Percentiles rank a stretch among this genome's conserved stretches.
These are phyloP conservation scores for Lupinus albus DNA, from an alignment of 306 rosid species.

Conservation along the genomic window DNA sequence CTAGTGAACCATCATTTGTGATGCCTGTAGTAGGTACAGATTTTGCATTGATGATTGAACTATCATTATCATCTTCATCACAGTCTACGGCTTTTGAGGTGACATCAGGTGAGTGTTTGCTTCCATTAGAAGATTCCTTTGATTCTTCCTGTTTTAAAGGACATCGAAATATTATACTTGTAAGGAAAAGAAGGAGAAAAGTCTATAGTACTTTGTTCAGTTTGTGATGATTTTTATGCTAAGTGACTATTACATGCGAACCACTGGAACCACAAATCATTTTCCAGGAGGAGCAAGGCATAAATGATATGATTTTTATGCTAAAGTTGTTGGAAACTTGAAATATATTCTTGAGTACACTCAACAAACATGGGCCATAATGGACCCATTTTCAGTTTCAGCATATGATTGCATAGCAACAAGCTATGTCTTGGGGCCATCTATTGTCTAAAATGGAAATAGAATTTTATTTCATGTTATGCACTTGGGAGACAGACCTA, in stretches of 20 bases:
- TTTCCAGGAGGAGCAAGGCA: neutral
- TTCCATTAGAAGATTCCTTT: constrained; percentile 68
- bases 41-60: constrained; percentile 40
- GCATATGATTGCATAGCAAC: neutral
- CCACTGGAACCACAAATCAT: constrained; percentile 1
- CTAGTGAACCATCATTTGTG: constrained; percentile 37
- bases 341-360: constrained; percentile 19
- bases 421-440: constrained; percentile 1
- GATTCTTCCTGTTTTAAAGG: constrained; percentile 61
- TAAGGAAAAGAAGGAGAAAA: constrained; percentile 24
- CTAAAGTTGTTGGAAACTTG: neutral
- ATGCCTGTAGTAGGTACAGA: constrained; percentile 41
- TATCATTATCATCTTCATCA: constrained; percentile 48
- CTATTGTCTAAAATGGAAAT: constrained; percentile 20
- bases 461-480: neutral
- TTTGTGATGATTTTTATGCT: constrained; percentile 1
- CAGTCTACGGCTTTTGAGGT: constrained; percentile 56
- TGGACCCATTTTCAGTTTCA: constrained; percentile 2
- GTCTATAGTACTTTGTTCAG: constrained; percentile 7
- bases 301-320: neutral
- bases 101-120: constrained; percentile 73
- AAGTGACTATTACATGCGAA: constrained; percentile 9
- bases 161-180: constrained; percentile 27
- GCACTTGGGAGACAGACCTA: constrained; percentile 17
- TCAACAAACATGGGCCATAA: neutral